These are phyloP conservation scores for Streptanthus diversifolius DNA, from an alignment of 345 rosid species.

Conservation along the genomic window DNA sequence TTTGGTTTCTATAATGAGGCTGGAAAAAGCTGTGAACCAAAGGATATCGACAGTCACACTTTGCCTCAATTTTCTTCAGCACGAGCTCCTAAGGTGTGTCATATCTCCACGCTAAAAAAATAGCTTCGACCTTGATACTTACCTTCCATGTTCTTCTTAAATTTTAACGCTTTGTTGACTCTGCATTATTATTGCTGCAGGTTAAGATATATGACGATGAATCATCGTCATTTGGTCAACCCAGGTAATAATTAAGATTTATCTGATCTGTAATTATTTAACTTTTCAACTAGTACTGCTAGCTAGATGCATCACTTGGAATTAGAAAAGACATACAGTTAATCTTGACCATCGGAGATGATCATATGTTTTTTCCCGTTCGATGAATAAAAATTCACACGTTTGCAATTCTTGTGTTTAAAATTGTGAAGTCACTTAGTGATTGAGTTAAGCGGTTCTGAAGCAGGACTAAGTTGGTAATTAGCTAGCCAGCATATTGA, in stretches of 20 bases:
- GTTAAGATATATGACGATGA: slow-evolving; percentile 18
- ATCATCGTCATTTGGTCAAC: slow-evolving; percentile 31
- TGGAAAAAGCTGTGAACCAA: slow-evolving; percentile 18
- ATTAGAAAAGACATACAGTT: slow-evolving; percentile 1
- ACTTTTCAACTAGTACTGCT: background rate
- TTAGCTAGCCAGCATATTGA: background rate
- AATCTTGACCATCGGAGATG: slow-evolving; percentile 5
- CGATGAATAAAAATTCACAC: background rate
- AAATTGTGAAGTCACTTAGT: background rate
- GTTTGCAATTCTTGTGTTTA: background rate
- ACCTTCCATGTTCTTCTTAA: background rate
- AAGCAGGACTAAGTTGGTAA: background rate
- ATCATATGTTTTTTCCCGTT: background rate
- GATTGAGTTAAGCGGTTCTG: background rate
- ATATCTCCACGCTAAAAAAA: background rate
- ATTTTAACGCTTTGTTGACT: background rate
- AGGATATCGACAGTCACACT: slow-evolving; percentile 25
- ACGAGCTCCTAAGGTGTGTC: slow-evolving; percentile 57
- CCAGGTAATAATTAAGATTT: slow-evolving; percentile 39
- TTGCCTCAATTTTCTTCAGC: slow-evolving; percentile 88
- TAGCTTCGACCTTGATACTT: background rate
- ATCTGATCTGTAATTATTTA: background rate
- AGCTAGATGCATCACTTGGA: background rate
- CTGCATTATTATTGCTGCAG: slow-evolving; percentile 25
- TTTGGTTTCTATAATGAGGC: slow-evolving; percentile 51